A percentile compares a stretch with the other conserved stretches of the same genome.
phyloP scores from a whole-genome alignment of 1,284 basidiomycete species.

The Erythrobasidium hasegawianum region DNA sequence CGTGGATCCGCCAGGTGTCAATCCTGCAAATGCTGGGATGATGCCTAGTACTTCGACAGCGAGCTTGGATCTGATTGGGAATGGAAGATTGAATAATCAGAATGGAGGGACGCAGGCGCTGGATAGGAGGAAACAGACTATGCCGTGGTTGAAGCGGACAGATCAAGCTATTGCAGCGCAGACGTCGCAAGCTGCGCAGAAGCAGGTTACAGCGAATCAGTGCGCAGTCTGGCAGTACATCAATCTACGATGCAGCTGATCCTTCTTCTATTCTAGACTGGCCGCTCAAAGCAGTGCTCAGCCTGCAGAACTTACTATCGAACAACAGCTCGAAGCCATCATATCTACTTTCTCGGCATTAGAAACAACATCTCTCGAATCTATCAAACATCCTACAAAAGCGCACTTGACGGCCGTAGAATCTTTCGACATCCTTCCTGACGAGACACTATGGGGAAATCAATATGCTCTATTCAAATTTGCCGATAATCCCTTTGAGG shows the following conservation, averaged over 20 bases:
- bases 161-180: constrained; percentile 23
- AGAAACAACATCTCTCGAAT: constrained; percentile 58
- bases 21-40: constrained; percentile 16
- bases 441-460: constrained; percentile 81
- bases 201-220: constrained; percentile 22
- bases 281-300: constrained; percentile 2
- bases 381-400: constrained; percentile 74
- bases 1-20: constrained; percentile 31
- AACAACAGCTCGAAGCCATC: constrained; percentile 74
- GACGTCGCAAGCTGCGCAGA: constrained; percentile 17
- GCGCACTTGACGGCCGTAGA: constrained; percentile 70
- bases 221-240: too few relatives aligned
- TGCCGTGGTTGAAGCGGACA: constrained; percentile 14
- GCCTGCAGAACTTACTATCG: constrained; percentile 65
- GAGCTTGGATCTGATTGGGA: constrained; percentile 19
- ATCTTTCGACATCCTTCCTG: constrained; percentile 79
- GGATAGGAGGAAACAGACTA: constrained; percentile 18
- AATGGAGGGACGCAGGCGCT: constrained; percentile 6
- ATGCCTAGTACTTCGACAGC: constrained; percentile 15
- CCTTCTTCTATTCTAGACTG: constrained; percentile 7
- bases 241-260: background rate
- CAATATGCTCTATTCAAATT: constrained; percentile 84
- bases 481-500: constrained; percentile 65
- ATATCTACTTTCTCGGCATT: constrained; percentile 65
- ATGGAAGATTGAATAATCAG: constrained; percentile 7